A percentile compares a stretch with the other conserved stretches of the same genome.
These are phyloP conservation scores for Pulveroboletus sp. DNA, from an alignment of 768 basidiomycete genomes.

Conservation along the genomic window DNA sequence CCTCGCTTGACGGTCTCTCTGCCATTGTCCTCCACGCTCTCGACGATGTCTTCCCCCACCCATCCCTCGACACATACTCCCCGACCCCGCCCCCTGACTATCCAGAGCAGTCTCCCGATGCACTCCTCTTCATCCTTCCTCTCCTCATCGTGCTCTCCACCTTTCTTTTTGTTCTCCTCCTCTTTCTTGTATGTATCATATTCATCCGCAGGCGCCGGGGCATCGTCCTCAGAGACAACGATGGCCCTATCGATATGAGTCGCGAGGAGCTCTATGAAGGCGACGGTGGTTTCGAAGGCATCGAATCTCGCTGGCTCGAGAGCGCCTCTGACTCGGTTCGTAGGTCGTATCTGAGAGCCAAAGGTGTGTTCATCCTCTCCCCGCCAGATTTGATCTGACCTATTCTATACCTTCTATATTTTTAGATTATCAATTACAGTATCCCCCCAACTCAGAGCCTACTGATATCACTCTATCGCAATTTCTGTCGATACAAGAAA, in stretches of 20 bases:
- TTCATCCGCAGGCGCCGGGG: conserved; percentile 73
- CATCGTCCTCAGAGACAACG: conserved; percentile 76
- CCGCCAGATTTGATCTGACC: conserved; percentile 5
- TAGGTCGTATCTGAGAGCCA: conserved; percentile 76
- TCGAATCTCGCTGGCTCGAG: conserved; percentile 95
- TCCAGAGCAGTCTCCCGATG: conserved; percentile 42
- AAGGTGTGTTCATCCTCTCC: conserved; percentile 51
- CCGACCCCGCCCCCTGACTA: conserved; percentile 8
- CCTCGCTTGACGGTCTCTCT: conserved; percentile 2
- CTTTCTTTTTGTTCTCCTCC: conserved; percentile 85
- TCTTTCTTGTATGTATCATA: conserved; percentile 88
- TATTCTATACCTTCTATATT: neutral
- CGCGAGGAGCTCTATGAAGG: conserved; percentile 85
- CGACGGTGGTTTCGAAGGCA: conserved; percentile 89
- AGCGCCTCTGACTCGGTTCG: conserved; percentile 59
- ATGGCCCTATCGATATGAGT: conserved; percentile 91
- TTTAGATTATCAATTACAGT: conserved; percentile 76
- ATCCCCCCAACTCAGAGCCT: conserved; percentile 93
- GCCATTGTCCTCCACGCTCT: conserved; percentile 4
- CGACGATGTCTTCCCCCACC: conserved; percentile 1
- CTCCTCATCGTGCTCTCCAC: conserved; percentile 91
- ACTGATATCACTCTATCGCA: conserved; percentile 98
- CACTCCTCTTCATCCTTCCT: conserved; percentile 84
- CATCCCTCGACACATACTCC: conserved; percentile 2
- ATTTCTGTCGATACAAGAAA: conserved; percentile 98